phyloP scores from a whole-genome alignment of 179 eudicot species.

The Carnegiea gigantea region DNA sequence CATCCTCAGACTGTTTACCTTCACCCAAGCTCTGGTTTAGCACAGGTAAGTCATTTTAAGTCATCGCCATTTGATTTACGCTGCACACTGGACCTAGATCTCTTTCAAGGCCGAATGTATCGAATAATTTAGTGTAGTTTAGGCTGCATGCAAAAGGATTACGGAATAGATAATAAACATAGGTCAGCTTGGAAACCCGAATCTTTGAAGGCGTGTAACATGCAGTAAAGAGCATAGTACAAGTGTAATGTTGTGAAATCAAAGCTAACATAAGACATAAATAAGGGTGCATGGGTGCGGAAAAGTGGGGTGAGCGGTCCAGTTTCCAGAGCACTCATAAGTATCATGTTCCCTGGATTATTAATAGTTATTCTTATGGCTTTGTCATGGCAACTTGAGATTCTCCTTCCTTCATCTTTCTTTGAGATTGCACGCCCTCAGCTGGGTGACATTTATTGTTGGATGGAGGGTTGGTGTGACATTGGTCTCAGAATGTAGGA shows the following conservation, averaged over 20 bases:
- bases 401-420: background rate
- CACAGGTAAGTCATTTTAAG: conserved; percentile 55
- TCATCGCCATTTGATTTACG: background rate
- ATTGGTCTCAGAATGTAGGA: no score
- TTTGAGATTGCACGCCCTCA: no score
- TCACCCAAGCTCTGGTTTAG: conserved; percentile 91
- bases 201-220: background rate
- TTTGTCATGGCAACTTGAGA: no score
- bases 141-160: background rate
- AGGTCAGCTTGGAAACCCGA: background rate
- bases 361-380: no score
- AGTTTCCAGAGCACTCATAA: no score
- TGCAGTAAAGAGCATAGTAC: background rate
- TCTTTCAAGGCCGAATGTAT: background rate
- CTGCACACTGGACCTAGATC: background rate
- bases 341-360: no score
- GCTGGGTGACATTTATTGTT: no score
- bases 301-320: background rate
- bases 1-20: conserved; percentile 89
- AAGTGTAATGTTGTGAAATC: background rate
- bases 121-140: background rate
- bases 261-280: background rate
- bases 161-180: no score
- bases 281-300: background rate
- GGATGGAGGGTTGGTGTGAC: no score